phyloP scores from a whole-genome alignment of 345 rosid species.

The Combretum micranthum region DNA sequence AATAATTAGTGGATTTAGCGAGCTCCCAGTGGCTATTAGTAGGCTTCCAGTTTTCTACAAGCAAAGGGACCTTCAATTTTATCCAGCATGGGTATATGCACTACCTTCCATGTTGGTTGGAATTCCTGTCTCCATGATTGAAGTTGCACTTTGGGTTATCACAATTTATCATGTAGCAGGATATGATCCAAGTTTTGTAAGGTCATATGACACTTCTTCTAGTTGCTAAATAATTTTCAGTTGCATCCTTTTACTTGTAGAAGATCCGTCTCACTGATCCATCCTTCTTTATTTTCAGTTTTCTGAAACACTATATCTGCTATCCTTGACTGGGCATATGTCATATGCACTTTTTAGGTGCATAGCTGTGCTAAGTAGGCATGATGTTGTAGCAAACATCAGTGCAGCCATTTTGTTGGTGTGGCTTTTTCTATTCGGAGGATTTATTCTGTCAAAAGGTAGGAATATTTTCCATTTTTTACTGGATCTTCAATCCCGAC shows the following conservation, averaged over 20 bases:
- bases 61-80: conserved; percentile 15
- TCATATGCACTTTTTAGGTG: conserved; percentile 35
- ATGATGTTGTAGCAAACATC: conserved; percentile 36
- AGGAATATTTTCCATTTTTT: background rate
- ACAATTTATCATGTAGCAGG: conserved; percentile 17
- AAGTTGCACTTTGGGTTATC: conserved; percentile 8
- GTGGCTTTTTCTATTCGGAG: conserved; percentile 32
- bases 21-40: conserved; percentile 9
- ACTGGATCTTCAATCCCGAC: background rate
- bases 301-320: conserved; percentile 32
- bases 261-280: background rate
- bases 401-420: conserved; percentile 25
- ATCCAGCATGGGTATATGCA: conserved; percentile 14
- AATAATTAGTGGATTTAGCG: conserved; percentile 5
- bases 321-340: conserved; percentile 30
- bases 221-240: background rate
- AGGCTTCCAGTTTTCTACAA: conserved; percentile 18
- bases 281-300: conserved; percentile 18
- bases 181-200: conserved; percentile 15
- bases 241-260: background rate
- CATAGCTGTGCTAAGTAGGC: conserved; percentile 32
- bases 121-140: conserved; percentile 13
- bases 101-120: conserved; percentile 13
- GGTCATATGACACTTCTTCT: conserved; percentile 7
- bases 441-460: conserved; percentile 37